Base-by-base conservation (phyloP, 768 basidiomycete genomes). In the Imleria badia region DNA sequence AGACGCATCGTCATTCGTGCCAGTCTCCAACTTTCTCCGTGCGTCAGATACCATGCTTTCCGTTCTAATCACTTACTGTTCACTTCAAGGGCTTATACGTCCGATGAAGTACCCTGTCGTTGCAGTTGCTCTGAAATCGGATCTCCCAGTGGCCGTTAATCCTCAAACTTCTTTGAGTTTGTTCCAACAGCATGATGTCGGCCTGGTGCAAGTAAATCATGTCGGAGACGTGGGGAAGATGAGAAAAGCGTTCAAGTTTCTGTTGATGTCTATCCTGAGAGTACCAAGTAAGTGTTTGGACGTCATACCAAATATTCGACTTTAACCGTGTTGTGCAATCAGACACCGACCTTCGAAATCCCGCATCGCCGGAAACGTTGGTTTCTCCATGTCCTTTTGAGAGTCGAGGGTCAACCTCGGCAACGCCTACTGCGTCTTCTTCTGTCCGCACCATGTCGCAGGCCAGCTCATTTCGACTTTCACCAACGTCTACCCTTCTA, bases 61-160 rank as follows among this genome's bases (percentile, higher is more conserved):
- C 15, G 29, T 41, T 54, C n/a, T 41, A 50, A 35, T 50, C 50
- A 36, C 57, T 62, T 44, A 56, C 58, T 41, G 31, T 42, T 48
- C 23, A 30, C 41, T 54, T 22, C 40, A 62, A 93, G 91, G 78
- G 61, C 72, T 79, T 54, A 86, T 83, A 70, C 75, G 73, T 62
- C 74, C 77, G 48, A 72, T 83, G 65, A 80, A 80, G 54, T 72
- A 88, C 35, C 81, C 89, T 10, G 73, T 81, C 23, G 78, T 96
- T 42, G 88, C 93, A 13, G 76, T 98, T 14, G 92, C 91, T 5
- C 93, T 94, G 75, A 98, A 97, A 70, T 85, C 86, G 6, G 91
- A 96, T 65, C 73, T 87, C 19, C 76, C 77, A 19, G 75, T 74
- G 36, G 74, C 74, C 38, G 76, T 91, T n/a, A 78, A 86, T 59